A percentile compares a stretch with the other conserved stretches of the same genome.
phyloP scores from a whole-genome alignment of 2,329 filamentous ascomycete species.

The Claviceps sp. region DNA sequence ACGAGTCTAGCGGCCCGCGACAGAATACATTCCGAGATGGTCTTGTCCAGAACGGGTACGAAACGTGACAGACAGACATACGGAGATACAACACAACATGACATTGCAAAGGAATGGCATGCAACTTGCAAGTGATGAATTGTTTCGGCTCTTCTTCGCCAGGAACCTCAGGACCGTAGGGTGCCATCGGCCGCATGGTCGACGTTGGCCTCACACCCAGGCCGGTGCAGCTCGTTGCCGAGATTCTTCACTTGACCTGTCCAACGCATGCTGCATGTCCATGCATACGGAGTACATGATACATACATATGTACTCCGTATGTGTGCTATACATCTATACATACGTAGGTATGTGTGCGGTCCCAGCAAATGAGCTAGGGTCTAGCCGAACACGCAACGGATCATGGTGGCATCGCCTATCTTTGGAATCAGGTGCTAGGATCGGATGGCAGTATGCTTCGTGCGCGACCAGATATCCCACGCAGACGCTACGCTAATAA shows the following conservation, averaged over 20 bases:
- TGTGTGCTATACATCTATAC: no score
- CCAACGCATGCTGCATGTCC: no score
- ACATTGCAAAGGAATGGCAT: no score
- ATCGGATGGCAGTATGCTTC: not conserved
- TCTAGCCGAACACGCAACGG: not conserved
- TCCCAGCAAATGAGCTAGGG: not conserved
- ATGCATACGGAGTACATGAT: no score
- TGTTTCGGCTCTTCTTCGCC: not conserved
- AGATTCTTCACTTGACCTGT: not conserved
- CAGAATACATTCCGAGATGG: not conserved
- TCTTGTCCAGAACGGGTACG: no score
- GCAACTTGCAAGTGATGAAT: no score
- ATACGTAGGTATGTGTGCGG: not conserved
- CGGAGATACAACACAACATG: no score
- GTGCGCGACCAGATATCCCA: not conserved
- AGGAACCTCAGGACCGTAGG: not conserved
- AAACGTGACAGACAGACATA: no score
- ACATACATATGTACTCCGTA: no score
- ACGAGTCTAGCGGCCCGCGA: conserved; percentile 4
- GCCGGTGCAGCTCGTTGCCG: not conserved
- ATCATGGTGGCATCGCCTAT: not conserved
- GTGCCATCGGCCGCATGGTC: not conserved
- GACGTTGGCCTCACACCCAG: not conserved
- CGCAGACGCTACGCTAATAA: not conserved
- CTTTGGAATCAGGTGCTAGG: not conserved